Base-by-base conservation (phyloP, 192 early-diverging fungal species). In the Backusella macrospora region DNA sequence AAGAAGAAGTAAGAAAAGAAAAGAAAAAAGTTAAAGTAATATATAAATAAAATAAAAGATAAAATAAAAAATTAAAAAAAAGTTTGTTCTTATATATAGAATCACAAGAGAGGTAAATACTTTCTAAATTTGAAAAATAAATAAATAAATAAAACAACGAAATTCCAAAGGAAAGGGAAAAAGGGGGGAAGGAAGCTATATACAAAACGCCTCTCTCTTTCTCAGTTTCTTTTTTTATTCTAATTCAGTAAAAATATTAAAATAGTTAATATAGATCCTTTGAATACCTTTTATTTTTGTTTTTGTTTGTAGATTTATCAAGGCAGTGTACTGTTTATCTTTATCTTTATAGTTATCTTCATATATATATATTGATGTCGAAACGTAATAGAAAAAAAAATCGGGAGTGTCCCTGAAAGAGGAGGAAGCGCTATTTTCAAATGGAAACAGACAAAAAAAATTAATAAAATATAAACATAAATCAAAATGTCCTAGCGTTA, bases 171-270 rank as follows among this genome's bases (percentile, higher is more conserved):
- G 26, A 64, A 40, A 43, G 29, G 29, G 29, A 2, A 64, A 64
- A 64, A 37, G 62, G 26, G 15, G 14, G 45, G 38, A 21, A 43
- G 71, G 2, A 34, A 34, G 71, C 29, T 6, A 4, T 23, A 23
- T 46, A 69, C 18, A 69, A 45, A 69, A 47, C 18, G 67, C 42
- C 43, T 69, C 45, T 46, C 21, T 69, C 15, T 66, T 2, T 34
- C 29, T 34, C 2, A n/a, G 0, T 34, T 34, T 34, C 29, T 34
- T 34, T 34, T 34, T 2, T 66, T 66, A 23, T 66, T 66, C 42
- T 66, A 42, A 59, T 59, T 59, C 9, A 23, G 21, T 59, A 59
- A 59, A 59, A 26, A 59, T 59, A 59, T 18, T 59, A 59, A 26
- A 59, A 59, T 59, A 59, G 18, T 59, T 59, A 18, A 59, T 23